Evolutionary conservation across 2,329 filamentous ascomycete genomes (phyloP).

Genomic region (Colletotrichum lupini): DNA sequence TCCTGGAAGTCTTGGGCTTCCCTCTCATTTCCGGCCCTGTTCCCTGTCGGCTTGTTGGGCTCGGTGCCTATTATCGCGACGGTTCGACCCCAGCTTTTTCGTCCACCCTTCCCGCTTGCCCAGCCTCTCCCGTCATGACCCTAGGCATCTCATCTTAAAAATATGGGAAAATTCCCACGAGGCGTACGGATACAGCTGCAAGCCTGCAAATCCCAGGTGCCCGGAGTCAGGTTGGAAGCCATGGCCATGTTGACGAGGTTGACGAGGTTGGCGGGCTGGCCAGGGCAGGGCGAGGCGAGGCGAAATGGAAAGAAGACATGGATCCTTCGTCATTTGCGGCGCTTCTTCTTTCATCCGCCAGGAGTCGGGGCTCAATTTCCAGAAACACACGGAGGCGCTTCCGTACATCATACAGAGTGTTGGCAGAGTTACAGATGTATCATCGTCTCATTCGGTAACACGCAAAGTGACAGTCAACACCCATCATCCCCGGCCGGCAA

Average conservation of each 20-base stretch:
- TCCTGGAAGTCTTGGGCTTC: not conserved
- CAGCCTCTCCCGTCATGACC: constrained; percentile 6
- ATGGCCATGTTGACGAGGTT: not conserved
- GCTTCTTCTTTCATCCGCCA: constrained; percentile 18
- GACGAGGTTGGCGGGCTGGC: not conserved
- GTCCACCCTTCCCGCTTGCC: not conserved
- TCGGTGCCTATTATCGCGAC: constrained; percentile 28
- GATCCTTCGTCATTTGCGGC: constrained; percentile 25
- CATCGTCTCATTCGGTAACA: constrained; percentile 14
- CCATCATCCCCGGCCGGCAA: not conserved
- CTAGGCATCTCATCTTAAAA: constrained; percentile 30
- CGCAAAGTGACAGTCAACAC: constrained; percentile 4
- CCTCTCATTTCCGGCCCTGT: constrained; percentile 9
- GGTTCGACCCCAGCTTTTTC: not conserved
- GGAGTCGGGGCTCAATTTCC: not conserved
- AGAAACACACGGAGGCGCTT: not conserved
- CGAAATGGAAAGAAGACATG: constrained; percentile 3
- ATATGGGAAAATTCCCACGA: not conserved
- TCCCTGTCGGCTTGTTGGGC: not conserved
- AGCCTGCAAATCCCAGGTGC: constrained; percentile 16
- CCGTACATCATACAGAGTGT: not conserved
- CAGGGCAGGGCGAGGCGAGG: constrained; percentile 17
- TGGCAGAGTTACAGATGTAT: constrained; percentile 16
- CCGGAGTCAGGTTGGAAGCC: constrained; percentile 26
- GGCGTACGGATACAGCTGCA: not conserved